Base-by-base conservation (phyloP, 176 grass and related monocot genomes). In the Dactylis glomerata region DNA sequence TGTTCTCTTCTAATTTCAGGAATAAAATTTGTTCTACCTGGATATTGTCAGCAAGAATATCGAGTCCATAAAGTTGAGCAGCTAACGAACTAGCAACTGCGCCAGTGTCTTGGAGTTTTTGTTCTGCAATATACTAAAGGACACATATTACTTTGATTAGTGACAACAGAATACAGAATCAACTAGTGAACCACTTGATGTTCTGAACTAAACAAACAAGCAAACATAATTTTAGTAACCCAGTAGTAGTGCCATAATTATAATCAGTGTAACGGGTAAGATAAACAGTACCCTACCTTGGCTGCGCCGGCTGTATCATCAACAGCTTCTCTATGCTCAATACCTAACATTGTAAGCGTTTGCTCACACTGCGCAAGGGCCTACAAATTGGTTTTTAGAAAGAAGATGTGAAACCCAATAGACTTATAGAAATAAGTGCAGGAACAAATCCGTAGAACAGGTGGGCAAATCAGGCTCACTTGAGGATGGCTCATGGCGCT, bases 361-460 rank as follows among this genome's bases (percentile, higher is more conserved):
- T 94, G 90, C 44, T 97, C 94, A 70, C 94, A 97, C 49, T 97
- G 94, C 37, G 92, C 90, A 52, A 97, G 92, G 40, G 94, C 94
- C 94, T 97, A 38, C 15, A 32, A 83, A 52, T 22, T 34, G 56
- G 6, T 24, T 9, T 24, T 0, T 4, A 57, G 26, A 38, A 67
- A 55, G 6, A 23, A 78, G 41, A 44, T 44, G 11, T 44, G 41
- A 37, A 54, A 4, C 6, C 3, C 11, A 10, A 36, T 37, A 49
- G 22, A 84, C 26, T 20, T 5, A 7, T 70, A 81, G 3, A 44
- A 73, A 38, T 58, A 14, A 47, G 63, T 20, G 4, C 3, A 19
- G 13, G 50, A 64, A 31, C 11, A 36, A 31, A n/a, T 16, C 30
- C 17, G 61, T 33, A 13, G 15, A 44, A 36, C 3, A 1, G n/a